These are phyloP conservation scores for Lignosus rhinocerotis DNA, from an alignment of 1,284 basidiomycete species.

Conservation along the genomic window DNA sequence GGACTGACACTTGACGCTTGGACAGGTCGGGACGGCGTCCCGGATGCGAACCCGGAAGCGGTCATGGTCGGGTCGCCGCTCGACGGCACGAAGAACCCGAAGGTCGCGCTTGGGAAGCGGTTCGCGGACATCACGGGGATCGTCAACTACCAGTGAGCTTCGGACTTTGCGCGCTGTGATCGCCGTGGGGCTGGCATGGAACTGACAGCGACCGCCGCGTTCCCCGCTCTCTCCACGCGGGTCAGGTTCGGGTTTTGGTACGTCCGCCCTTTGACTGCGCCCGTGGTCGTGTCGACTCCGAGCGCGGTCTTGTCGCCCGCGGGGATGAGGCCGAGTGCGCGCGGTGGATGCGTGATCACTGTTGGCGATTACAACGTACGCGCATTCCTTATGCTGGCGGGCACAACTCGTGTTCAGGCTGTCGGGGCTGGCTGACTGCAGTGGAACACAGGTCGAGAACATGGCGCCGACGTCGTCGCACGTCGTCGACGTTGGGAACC, in stretches of 20 bases:
- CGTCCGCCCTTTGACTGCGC: conserved; percentile 55
- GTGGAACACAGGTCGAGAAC: conserved; percentile 49
- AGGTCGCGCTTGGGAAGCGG: conserved; percentile 47
- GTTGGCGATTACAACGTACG: conserved; percentile 62
- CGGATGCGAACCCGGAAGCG: conserved; percentile 58
- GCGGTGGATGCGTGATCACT: conserved; percentile 36
- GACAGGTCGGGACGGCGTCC: conserved; percentile 47
- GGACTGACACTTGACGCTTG: not conserved
- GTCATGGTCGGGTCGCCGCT: conserved; percentile 55
- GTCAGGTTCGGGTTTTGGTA: conserved; percentile 52
- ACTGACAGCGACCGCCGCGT: not conserved
- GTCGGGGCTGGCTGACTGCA: not conserved
- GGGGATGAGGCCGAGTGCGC: conserved; percentile 40
- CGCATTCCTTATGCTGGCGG: not conserved
- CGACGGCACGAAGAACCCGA: conserved; percentile 54
- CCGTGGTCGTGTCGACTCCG: conserved; percentile 45
- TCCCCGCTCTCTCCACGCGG: too few species aligned
- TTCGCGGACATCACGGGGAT: conserved; percentile 58
- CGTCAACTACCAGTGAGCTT: conserved; percentile 45
- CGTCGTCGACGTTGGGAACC: conserved; percentile 47
- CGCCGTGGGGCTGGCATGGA: not conserved
- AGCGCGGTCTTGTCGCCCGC: conserved; percentile 40
- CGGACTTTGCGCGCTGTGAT: not conserved
- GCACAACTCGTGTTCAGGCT: not conserved
- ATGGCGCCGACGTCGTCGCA: conserved; percentile 49